Evolutionary conservation across 1,284 basidiomycete species (phyloP).

Genomic region (Lentinula novae-zelandiae): DNA sequence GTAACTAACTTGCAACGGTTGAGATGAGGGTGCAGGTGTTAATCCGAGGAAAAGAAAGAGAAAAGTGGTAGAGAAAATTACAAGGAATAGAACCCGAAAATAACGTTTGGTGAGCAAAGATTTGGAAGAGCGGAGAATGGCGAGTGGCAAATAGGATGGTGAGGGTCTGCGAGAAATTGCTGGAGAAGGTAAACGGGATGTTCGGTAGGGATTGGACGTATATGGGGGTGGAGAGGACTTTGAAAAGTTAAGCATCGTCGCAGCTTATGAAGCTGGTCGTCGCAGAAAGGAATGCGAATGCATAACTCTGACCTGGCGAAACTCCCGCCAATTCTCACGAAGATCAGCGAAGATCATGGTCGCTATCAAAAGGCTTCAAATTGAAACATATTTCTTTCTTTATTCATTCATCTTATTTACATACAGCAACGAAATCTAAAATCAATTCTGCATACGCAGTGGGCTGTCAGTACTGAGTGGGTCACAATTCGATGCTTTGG

Average conservation of each 20-base stretch:
- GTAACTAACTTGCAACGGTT: neutral
- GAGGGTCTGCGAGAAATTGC: neutral
- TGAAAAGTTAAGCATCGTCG: neutral
- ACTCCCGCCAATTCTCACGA: neutral
- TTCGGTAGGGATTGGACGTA: neutral
- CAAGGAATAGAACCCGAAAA: neutral
- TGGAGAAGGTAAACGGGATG: neutral
- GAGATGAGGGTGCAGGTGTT: neutral
- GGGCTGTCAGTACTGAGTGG: no score
- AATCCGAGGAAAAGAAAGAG: neutral
- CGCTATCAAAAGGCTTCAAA: neutral
- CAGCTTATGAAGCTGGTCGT: neutral
- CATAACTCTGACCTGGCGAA: neutral
- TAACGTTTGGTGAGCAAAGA: constrained; percentile 5
- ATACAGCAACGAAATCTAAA: no score
- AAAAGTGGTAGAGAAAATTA: neutral
- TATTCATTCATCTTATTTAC: no score
- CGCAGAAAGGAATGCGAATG: neutral
- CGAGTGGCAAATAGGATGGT: neutral
- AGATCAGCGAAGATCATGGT: neutral
- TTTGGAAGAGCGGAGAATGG: neutral
- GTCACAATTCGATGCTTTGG: neutral
- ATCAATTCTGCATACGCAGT: no score
- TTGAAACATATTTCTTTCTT: neutral
- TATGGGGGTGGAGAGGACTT: neutral